Evolutionary conservation across 225 moss, liverwort and hornwort species (phyloP).

Genomic region (Physcomitrium patens): DNA sequence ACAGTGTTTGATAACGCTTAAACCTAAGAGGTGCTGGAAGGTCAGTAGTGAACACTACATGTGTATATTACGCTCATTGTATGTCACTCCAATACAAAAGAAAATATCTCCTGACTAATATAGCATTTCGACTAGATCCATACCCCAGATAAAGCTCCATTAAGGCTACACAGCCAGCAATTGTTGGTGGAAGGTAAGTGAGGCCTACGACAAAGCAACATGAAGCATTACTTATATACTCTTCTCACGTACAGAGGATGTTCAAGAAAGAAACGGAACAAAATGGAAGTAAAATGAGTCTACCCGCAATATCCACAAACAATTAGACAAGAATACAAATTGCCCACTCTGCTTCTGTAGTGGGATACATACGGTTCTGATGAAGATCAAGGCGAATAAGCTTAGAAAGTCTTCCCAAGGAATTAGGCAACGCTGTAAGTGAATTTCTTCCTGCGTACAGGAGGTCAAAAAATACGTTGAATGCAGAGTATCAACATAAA

Average conservation of each 20-base stretch:
- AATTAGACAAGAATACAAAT: slow-evolving; percentile 5
- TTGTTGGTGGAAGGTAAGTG: slow-evolving; percentile 62
- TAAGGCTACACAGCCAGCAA: slow-evolving; percentile 76
- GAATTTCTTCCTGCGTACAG: slow-evolving; percentile 65
- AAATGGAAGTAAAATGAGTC: too few species aligned
- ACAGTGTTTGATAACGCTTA: background rate
- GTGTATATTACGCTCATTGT: slow-evolving; percentile 1
- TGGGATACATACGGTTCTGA: slow-evolving; percentile 68
- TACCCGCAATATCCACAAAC: background rate
- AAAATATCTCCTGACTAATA: slow-evolving; percentile 10
- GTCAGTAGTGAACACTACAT: slow-evolving; percentile 22
- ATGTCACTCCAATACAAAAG: slow-evolving; percentile 26
- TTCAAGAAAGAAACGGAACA: slow-evolving; percentile 13
- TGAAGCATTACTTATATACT: slow-evolving; percentile 5
- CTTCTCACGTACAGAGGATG: slow-evolving; percentile 16
- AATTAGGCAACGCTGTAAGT: slow-evolving; percentile 72
- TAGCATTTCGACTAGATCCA: slow-evolving; percentile 24
- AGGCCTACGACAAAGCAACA: slow-evolving; percentile 57
- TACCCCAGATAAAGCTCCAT: slow-evolving; percentile 84
- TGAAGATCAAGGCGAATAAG: slow-evolving; percentile 88
- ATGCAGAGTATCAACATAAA: slow-evolving; percentile 15
- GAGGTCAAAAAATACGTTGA: background rate
- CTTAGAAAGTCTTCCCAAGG: slow-evolving; percentile 71
- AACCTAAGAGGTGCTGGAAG: slow-evolving; percentile 5
- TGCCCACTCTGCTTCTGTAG: slow-evolving; percentile 11